Base-by-base conservation (phyloP, 345 rosid species). In the Camelina laxa region DNA sequence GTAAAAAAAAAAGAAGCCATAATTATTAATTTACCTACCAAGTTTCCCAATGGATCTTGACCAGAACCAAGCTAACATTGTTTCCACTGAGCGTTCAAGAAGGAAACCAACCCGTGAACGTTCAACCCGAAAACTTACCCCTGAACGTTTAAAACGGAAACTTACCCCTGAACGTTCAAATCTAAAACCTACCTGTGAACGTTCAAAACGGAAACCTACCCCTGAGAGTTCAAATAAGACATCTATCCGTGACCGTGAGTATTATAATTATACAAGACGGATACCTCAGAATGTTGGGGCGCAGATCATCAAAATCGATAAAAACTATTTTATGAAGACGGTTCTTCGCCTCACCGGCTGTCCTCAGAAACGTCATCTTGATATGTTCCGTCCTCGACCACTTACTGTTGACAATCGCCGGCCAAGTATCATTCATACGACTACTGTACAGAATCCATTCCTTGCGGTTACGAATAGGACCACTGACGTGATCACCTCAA, bases 11-110 rank as follows among this genome's bases (percentile, higher is more conserved):
- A 17, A 22, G 13, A 44, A 69, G 20, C 22, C 9, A 50, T 20
- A 19, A 44, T 64, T 6, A 49, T 16, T 31, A 31, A 27, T 19
- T 17, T 9, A 49, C 54, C 11, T 49, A n/a, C 54, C 9, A 48
- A 48, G 53, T 48, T 48, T 48, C 11, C 12, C 22, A 49, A 65
- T 48, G 70, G 44, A 31, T 65, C 56, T n/a, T 48, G 2, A 13
- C 11, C 21, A 2, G 13, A 20, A 10, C 3, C 14, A 20, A 20
- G 14, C 12, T 17, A 20, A 20, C 14, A 9, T 19, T 19, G 55
- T 50, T 50, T 2, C 3, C 14, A 2, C 0, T 48, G 11, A 16
- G 53, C 10, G 21, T 7, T 17, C 53, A 48, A 48, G 3, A 48
- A 4, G 5, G 11, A 16, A 16, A 8, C 11, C 11, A 15, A 7